phyloP scores from a whole-genome alignment of 495 filamentous ascomycete species.

The Tetracladium marchalianum region DNA sequence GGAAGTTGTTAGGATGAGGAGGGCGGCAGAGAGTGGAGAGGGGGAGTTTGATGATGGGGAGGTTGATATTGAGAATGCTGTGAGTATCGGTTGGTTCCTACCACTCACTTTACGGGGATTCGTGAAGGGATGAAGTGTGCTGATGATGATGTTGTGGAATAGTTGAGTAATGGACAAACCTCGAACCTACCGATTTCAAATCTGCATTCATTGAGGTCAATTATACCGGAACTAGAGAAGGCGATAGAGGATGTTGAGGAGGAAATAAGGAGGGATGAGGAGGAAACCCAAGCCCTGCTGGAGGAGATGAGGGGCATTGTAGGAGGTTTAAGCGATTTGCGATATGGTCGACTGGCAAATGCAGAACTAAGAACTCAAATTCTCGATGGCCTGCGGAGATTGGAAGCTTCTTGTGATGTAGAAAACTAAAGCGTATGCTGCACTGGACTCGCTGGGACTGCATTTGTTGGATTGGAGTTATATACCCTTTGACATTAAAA shows the following conservation, averaged over 20 bases:
- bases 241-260: slow-evolving; percentile 55
- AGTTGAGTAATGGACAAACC: slow-evolving; percentile 53
- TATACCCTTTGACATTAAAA: slow-evolving; percentile 20
- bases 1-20: slow-evolving; percentile 45
- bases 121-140: not conserved
- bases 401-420: slow-evolving; percentile 53
- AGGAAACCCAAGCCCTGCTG: slow-evolving; percentile 51
- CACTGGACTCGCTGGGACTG: not conserved
- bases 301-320: slow-evolving; percentile 52
- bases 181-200: slow-evolving; percentile 25
- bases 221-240: slow-evolving; percentile 56
- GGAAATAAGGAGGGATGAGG: slow-evolving; percentile 52
- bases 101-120: too few relatives aligned
- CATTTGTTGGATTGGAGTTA: slow-evolving; percentile 4
- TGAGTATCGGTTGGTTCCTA: slow-evolving; percentile 24
- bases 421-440: not conserved
- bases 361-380: slow-evolving; percentile 48
- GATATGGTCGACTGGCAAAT: slow-evolving; percentile 66
- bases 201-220: slow-evolving; percentile 50
- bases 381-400: slow-evolving; percentile 48
- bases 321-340: slow-evolving; percentile 68
- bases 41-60: slow-evolving; percentile 52
- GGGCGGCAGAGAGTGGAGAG: slow-evolving; percentile 43
- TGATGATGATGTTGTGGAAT: slow-evolving; percentile 1
- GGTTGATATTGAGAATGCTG: slow-evolving; percentile 59